Evolutionary conservation across 2,329 filamentous ascomycete species (phyloP).

Genomic region (Penicillium corylophilum): DNA sequence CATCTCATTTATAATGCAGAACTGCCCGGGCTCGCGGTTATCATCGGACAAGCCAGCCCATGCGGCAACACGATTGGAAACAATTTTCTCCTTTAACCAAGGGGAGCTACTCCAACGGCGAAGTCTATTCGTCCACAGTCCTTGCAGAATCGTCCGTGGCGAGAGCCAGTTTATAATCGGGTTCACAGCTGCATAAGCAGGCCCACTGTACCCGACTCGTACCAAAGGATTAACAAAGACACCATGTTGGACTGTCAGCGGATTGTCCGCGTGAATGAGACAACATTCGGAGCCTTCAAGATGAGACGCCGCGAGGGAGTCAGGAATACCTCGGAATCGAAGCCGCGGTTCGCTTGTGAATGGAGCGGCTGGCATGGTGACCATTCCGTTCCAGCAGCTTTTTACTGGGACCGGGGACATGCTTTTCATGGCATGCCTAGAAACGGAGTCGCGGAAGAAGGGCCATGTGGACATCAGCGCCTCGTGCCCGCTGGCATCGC

Average conservation of each 20-base stretch:
- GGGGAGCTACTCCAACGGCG: slow-evolving; percentile 46
- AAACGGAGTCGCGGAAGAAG: slow-evolving; percentile 54
- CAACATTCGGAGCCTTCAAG: slow-evolving; percentile 79
- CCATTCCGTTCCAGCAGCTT: slow-evolving; percentile 69
- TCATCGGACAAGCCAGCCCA: slow-evolving; percentile 25
- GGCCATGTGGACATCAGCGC: slow-evolving; percentile 67
- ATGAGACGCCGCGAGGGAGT: slow-evolving; percentile 54
- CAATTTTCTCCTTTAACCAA: slow-evolving; percentile 27
- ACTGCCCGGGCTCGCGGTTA: slow-evolving; percentile 14
- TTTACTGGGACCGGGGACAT: slow-evolving; percentile 57
- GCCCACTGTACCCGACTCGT: slow-evolving; percentile 37
- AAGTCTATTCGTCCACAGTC: slow-evolving; percentile 60
- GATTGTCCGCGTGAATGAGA: slow-evolving; percentile 50
- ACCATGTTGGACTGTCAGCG: slow-evolving; percentile 29
- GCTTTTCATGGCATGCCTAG: slow-evolving; percentile 54
- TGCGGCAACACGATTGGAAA: slow-evolving; percentile 37
- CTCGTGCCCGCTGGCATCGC: slow-evolving; percentile 64
- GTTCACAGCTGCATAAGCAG: slow-evolving; percentile 26
- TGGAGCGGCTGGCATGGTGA: slow-evolving; percentile 26
- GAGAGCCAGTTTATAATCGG: slow-evolving; percentile 48
- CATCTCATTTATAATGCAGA: slow-evolving; percentile 27
- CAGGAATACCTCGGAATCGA: slow-evolving; percentile 63
- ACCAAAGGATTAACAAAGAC: slow-evolving; percentile 43
- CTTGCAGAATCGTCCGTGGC: slow-evolving; percentile 49
- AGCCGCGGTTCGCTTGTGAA: slow-evolving; percentile 39